Percentiles rank a stretch among this genome's conserved stretches.
Conservation (phyloP, 495 filamentous ascomycete genomes). For the Friedmanniomyces endolithicus region DNA sequence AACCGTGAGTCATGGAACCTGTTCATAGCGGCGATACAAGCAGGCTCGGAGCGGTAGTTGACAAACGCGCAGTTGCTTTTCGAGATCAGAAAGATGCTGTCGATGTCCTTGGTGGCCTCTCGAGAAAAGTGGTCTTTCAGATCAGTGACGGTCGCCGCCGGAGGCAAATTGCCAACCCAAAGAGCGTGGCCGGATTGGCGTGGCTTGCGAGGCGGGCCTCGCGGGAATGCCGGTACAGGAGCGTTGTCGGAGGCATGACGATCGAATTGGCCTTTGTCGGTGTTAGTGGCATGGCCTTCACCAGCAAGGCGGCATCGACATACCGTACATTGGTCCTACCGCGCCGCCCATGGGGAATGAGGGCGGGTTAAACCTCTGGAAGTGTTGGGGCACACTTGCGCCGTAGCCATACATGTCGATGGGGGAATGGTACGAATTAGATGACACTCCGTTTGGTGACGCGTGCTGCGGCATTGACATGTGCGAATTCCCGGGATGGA, state of each 20-base stretch:
- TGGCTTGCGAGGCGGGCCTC: constrained; percentile 85
- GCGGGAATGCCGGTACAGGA: constrained; percentile 38
- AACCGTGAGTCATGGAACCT: constrained; percentile 89
- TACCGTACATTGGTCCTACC: not conserved
- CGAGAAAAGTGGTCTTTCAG: constrained; percentile 85
- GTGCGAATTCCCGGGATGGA: not conserved
- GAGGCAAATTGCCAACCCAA: constrained; percentile 92
- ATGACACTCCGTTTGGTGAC: too few relatives aligned
- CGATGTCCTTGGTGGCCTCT: constrained; percentile 63
- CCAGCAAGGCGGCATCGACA: not conserved
- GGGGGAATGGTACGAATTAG: not conserved
- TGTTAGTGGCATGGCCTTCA: not conserved
- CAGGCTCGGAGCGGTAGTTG: constrained; percentile 75
- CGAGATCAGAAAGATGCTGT: constrained; percentile 88
- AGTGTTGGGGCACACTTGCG: not conserved
- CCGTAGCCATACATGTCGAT: not conserved
- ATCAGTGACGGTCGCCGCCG: constrained; percentile 61
- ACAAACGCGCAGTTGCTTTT: constrained; percentile 98
- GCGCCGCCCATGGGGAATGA: not conserved
- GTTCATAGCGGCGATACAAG: constrained; percentile 63
- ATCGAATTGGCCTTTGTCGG: not conserved
- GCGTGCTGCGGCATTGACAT: not conserved
- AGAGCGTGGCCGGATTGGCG: constrained; percentile 88
- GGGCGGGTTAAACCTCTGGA: constrained; percentile 2
- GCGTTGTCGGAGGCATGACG: constrained; percentile 10